Base-by-base conservation (phyloP, 257 asterid species). In the Asclepias syriaca region DNA sequence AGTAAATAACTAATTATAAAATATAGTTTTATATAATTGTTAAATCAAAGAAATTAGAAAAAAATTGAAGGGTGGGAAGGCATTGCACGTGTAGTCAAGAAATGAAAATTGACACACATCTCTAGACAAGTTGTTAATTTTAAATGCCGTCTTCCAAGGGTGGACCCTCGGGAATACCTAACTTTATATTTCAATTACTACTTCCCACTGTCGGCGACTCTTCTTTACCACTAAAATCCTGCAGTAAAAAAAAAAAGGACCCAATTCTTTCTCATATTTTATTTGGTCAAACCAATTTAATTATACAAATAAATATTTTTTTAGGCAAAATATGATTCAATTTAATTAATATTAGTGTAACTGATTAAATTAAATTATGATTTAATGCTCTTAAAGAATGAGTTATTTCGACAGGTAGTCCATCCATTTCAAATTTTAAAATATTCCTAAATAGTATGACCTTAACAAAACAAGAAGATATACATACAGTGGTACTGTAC, bases 141-240 rank as follows among this genome's bases (percentile, higher is more conserved):
- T 83, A 71, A 81, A 80, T 82, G 77, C 77, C 73, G 71, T 72
- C 74, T 60, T 54, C 48, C 48, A 54, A 27, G 1, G 19, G 71
- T 73, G 89, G 90, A 77, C 89, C 89, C 85, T 39, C 29, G 4
- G 1, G 10, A 56, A 78, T 81, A 84, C 89, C 87, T 76, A 85
- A 72, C 84, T 56, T 69, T 27, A 34, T 3, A 34, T 66, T 50
- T 15, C 56, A 13, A 3, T 34, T 34, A 34, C 5, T 66, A 71
- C 51, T 66, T 55, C 86, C 88, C 74, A 90, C 88, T 88, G 96
- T 90, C 96, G 96, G 96, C 85, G 84, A 61, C 84, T 40, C 65
- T 3, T 59, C 11, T 32, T 18, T 40, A 46, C n/a, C 22, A 39
- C 29, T 29, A 40, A 18, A 50, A 13, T 14, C 15, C 0, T 2